Evolutionary conservation across 441 rosid genomes (phyloP).

Genomic region (Pelargonium australe): DNA sequence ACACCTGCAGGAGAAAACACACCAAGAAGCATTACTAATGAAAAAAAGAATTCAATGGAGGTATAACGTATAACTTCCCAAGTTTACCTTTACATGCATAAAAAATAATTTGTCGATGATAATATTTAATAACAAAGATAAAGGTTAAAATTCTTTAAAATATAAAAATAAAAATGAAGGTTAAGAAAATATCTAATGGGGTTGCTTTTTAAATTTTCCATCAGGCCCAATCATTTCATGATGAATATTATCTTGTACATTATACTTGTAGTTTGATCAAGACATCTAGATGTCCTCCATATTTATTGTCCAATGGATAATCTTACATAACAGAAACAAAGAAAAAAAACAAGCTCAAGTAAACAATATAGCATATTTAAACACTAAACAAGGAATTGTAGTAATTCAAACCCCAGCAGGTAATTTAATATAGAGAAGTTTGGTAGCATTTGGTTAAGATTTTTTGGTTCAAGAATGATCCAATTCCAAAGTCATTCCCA

Average conservation of each 20-base stretch:
- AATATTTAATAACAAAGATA: not conserved
- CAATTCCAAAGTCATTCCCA: no score
- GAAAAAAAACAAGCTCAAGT: no score
- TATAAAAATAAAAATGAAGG: not conserved
- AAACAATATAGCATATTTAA: no score
- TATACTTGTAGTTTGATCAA: not conserved
- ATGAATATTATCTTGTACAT: not conserved
- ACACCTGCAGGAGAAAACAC: slow-evolving; percentile 50
- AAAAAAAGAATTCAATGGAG: no score
- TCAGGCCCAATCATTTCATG: not conserved
- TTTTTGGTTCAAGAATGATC: no score
- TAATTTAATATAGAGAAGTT: no score
- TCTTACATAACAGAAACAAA: not conserved
- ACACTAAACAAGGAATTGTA: not conserved
- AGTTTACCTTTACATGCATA: not conserved
- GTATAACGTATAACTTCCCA: not conserved
- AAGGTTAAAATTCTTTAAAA: no score
- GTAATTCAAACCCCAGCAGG: not conserved
- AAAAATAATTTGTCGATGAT: not conserved
- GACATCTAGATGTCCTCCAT: not conserved
- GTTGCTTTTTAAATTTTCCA: not conserved
- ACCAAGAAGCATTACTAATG: slow-evolving; percentile 12
- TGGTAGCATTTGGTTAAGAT: no score
- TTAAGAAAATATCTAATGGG: not conserved
- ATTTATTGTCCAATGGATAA: not conserved